Evolutionary conservation across 176 grass and related monocot species (phyloP).

Genomic region (Tillandsia fasciculata): DNA sequence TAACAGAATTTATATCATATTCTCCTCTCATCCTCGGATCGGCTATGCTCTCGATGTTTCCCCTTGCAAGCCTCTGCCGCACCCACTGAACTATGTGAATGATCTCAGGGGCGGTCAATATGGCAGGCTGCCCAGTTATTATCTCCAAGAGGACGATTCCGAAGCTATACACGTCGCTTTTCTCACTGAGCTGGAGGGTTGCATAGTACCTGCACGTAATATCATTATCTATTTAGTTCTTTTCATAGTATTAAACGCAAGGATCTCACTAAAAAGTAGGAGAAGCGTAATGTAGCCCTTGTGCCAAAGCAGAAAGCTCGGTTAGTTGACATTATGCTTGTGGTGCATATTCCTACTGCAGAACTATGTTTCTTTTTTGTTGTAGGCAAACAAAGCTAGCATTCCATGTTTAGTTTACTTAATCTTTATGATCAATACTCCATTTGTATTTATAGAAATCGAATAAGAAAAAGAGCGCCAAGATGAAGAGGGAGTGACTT

Average conservation of each 20-base stretch:
- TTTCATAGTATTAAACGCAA: too few relatives aligned
- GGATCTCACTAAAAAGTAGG: too few relatives aligned
- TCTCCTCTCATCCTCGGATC: neutral
- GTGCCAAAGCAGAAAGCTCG: too few relatives aligned
- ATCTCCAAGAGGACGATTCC: slow-evolving; percentile 6
- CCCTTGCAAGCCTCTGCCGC: neutral
- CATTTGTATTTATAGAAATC: neutral
- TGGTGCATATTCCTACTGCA: too few relatives aligned
- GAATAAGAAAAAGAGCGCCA: neutral
- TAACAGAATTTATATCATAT: neutral
- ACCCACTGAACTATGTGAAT: slow-evolving; percentile 2
- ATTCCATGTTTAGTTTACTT: too few relatives aligned
- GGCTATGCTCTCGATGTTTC: neutral
- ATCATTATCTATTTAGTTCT: neutral
- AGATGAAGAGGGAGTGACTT: neutral
- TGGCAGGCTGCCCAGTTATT: neutral
- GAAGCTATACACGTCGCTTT: slow-evolving; percentile 16
- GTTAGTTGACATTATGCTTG: too few relatives aligned
- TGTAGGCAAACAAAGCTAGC: too few relatives aligned
- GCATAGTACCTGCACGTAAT: neutral
- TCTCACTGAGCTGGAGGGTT: slow-evolving; percentile 1
- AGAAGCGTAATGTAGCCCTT: too few relatives aligned
- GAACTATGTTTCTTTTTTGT: too few relatives aligned
- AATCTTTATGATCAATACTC: too few relatives aligned
- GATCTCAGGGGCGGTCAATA: neutral